phyloP scores from a whole-genome alignment of 2,329 filamentous ascomycete genomes.

The Penicillium corylophilum region DNA sequence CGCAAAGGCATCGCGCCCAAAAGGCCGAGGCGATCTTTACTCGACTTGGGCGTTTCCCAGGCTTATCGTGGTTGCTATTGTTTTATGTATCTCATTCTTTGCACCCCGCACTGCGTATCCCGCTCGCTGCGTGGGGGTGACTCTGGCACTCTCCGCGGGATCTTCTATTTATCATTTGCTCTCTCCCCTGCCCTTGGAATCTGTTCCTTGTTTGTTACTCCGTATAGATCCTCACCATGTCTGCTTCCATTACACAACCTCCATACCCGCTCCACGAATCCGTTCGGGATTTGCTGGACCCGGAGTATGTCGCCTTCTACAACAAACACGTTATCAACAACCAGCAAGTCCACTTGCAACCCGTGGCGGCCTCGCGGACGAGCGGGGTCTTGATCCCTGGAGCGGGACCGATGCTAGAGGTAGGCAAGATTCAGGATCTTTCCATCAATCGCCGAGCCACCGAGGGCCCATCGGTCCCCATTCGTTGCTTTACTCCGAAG shows the following conservation, averaged over 20 bases:
- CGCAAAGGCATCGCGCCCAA: not conserved
- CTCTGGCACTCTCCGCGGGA: not conserved
- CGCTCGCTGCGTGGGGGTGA: not conserved
- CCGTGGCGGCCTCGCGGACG: constrained; percentile 52
- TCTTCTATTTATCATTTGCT: not conserved
- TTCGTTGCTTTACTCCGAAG: constrained; percentile 54
- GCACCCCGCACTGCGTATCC: not conserved
- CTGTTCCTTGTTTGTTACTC: not conserved
- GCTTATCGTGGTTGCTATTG: not conserved
- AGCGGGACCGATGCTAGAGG: constrained; percentile 49
- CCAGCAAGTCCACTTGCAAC: constrained; percentile 57
- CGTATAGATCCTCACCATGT: constrained; percentile 4
- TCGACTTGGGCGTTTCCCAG: not conserved
- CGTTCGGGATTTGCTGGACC: constrained; percentile 47
- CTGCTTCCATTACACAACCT: constrained; percentile 25
- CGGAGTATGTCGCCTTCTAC: constrained; percentile 55
- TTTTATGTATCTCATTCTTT: not conserved
- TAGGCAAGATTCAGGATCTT: constrained; percentile 50
- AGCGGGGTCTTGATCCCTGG: constrained; percentile 55
- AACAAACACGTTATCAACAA: constrained; percentile 52
- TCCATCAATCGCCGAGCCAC: constrained; percentile 46
- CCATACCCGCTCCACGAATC: constrained; percentile 53
- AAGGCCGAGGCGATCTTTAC: not conserved
- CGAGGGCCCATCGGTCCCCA: constrained; percentile 48
- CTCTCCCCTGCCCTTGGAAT: not conserved